These are phyloP conservation scores for Coelastrella sp. DNA, from an alignment of 139 green algal genomes.

Conservation along the genomic window DNA sequence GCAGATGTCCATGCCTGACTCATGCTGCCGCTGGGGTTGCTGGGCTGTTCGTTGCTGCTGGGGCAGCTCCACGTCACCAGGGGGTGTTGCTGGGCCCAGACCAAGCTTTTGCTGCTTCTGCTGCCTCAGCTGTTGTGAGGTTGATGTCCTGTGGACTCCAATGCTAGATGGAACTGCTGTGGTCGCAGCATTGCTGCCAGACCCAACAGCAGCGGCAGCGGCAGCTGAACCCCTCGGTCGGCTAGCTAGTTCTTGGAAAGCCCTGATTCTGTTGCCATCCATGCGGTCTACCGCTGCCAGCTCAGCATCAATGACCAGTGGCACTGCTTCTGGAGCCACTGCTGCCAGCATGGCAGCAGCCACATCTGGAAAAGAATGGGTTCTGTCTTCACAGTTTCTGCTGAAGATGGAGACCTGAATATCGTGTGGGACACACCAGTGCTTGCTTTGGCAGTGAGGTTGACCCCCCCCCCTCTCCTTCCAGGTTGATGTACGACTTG, in stretches of 20 bases:
- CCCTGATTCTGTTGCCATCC: slow-evolving; percentile 41
- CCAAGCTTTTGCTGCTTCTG: background rate
- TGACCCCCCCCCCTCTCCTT: too few relatives aligned
- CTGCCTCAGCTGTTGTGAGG: background rate
- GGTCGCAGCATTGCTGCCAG: slow-evolving; percentile 7
- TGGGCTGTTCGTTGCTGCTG: background rate
- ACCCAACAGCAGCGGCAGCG: background rate
- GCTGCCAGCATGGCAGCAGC: slow-evolving; percentile 18
- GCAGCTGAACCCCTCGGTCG: slow-evolving; percentile 61
- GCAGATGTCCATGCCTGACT: slow-evolving; percentile 76
- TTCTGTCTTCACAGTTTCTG: slow-evolving; percentile 87
- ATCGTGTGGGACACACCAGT: background rate
- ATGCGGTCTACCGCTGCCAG: slow-evolving; percentile 76
- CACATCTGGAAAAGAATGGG: slow-evolving; percentile 79
- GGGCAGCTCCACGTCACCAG: background rate
- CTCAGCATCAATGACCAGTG: slow-evolving; percentile 83
- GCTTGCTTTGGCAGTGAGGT: too few relatives aligned
- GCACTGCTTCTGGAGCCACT: slow-evolving; percentile 5
- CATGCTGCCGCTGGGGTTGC: background rate
- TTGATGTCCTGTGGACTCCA: background rate
- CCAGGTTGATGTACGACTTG: too few relatives aligned
- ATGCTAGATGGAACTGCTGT: slow-evolving; percentile 52
- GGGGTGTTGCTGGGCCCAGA: background rate
- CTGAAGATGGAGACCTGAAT: slow-evolving; percentile 82
- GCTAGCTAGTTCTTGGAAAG: slow-evolving; percentile 92